A percentile compares a stretch with the other conserved stretches of the same genome.
Evolutionary conservation across 352 stramenopile species (phyloP).

Genomic region (Phytopythium oedochilum): DNA sequence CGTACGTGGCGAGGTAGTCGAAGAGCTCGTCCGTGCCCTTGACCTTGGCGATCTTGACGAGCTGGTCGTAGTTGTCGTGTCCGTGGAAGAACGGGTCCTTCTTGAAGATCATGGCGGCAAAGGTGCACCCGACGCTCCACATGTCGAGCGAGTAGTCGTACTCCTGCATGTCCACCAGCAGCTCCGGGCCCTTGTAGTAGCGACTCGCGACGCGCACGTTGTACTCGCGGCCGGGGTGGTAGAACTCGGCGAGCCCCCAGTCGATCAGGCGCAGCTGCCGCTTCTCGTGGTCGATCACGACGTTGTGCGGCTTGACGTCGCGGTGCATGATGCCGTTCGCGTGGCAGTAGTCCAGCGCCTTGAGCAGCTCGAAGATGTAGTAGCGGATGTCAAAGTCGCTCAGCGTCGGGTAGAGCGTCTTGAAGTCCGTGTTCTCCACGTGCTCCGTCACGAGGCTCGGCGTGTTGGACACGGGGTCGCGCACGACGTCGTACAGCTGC

Average conservation of each 20-base stretch:
- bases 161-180: slow-evolving; percentile 99
- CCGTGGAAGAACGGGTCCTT: slow-evolving; percentile 99
- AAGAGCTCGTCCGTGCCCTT: slow-evolving; percentile 98
- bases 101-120: slow-evolving; percentile 99
- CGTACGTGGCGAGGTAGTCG: slow-evolving; percentile 98
- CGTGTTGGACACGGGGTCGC: slow-evolving; percentile 98
- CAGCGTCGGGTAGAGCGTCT: slow-evolving; percentile 98
- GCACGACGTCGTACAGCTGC: slow-evolving; percentile 97
- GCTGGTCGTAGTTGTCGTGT: slow-evolving; percentile 99
- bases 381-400: slow-evolving; percentile 99
- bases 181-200: slow-evolving; percentile 99
- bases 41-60: slow-evolving; percentile 98
- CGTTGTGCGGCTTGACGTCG: slow-evolving; percentile 99
- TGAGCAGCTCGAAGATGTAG: slow-evolving; percentile 97
- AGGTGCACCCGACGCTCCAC: slow-evolving; percentile 99
- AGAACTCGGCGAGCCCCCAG: slow-evolving; percentile 99
- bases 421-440: slow-evolving; percentile 99
- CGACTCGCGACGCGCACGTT: slow-evolving; percentile 98
- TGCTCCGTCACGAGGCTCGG: slow-evolving; percentile 98
- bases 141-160: slow-evolving; percentile 99
- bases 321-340: slow-evolving; percentile 99
- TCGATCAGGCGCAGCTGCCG: slow-evolving; percentile 98
- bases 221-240: slow-evolving; percentile 97
- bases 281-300: slow-evolving; percentile 99
- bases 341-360: slow-evolving; percentile 98